phyloP scores from a whole-genome alignment of 352 stramenopile species.

The Phytopythium helicoides region DNA sequence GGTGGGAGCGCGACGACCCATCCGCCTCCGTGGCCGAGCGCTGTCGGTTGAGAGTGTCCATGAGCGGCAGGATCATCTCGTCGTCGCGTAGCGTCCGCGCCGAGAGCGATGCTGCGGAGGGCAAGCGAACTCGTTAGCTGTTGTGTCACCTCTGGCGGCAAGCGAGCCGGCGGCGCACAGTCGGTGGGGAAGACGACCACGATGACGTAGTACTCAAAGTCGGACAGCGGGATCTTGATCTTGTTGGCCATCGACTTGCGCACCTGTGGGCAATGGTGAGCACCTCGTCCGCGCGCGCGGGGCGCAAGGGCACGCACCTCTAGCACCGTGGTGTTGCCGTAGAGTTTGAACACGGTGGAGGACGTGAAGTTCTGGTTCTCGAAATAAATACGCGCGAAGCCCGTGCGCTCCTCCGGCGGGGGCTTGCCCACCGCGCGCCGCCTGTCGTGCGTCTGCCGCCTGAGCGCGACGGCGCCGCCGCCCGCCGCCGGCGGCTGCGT shows the following conservation, averaged over 20 bases:
- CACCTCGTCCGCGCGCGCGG: too few species aligned
- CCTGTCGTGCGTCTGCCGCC: background rate
- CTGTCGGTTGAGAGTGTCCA: slow-evolving; percentile 62
- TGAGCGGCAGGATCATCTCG: slow-evolving; percentile 70
- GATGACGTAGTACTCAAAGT: slow-evolving; percentile 78
- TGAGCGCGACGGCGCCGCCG: background rate
- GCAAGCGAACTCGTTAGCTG: background rate
- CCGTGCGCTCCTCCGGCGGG: slow-evolving; percentile 45
- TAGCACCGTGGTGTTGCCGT: slow-evolving; percentile 60
- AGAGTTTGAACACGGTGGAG: slow-evolving; percentile 78
- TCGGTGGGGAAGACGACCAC: slow-evolving; percentile 78
- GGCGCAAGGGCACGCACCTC: slow-evolving; percentile 36
- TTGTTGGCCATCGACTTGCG: slow-evolving; percentile 79
- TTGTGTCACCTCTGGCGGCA: background rate
- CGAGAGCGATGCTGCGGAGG: slow-evolving; percentile 46
- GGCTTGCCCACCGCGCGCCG: slow-evolving; percentile 13
- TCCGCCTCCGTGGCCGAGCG: slow-evolving; percentile 34
- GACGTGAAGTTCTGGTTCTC: slow-evolving; percentile 81
- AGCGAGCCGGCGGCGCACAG: slow-evolving; percentile 3
- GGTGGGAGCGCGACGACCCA: slow-evolving; percentile 41
- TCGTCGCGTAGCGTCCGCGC: slow-evolving; percentile 74
- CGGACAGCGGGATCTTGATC: slow-evolving; percentile 62
- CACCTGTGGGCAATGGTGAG: slow-evolving; percentile 29
- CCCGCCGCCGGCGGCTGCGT: background rate
- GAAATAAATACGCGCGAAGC: slow-evolving; percentile 84